Conservation (phyloP, 1,284 basidiomycete genomes). For the Cutaneotrichosporon cutaneum region DNA sequence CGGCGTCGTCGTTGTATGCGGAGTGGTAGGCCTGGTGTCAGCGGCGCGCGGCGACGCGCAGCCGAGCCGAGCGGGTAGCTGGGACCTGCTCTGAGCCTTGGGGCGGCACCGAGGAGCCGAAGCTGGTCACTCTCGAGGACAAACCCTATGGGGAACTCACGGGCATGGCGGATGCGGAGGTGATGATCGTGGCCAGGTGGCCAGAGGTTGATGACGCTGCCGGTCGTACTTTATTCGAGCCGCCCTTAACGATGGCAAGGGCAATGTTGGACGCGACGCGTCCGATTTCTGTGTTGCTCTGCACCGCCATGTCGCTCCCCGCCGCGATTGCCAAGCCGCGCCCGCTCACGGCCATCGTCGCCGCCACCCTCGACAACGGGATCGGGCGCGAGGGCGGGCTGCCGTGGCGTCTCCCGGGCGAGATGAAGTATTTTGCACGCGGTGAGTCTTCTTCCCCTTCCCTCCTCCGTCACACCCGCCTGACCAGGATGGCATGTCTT, state of each 20-base stretch:
- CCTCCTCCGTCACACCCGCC: background rate
- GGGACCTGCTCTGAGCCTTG: too few species aligned
- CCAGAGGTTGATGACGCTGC: background rate
- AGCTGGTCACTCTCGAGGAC: too few species aligned
- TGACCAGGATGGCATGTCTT: too few species aligned
- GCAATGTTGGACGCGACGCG: slow-evolving; percentile 6
- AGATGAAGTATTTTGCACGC: slow-evolving; percentile 90
- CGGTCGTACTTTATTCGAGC: background rate
- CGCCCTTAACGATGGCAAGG: slow-evolving; percentile 1
- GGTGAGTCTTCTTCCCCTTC: slow-evolving; percentile 55
- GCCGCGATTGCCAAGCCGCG: slow-evolving; percentile 6
- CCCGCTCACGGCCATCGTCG: slow-evolving; percentile 81
- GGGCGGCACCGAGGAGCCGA: too few species aligned
- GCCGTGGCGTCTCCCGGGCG: slow-evolving; percentile 85
- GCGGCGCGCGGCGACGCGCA: background rate
- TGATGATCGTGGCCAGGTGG: background rate
- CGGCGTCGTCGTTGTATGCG: slow-evolving; percentile 79
- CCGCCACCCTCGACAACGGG: slow-evolving; percentile 81
- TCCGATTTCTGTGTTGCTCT: background rate
- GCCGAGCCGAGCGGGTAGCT: background rate
- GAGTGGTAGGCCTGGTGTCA: slow-evolving; percentile 87
- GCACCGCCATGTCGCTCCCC: background rate
- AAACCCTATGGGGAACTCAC: too few species aligned
- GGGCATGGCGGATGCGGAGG: background rate
- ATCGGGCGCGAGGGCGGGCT: slow-evolving; percentile 75